A percentile compares a stretch with the other conserved stretches of the same genome.
Evolutionary conservation across 345 rosid genomes (phyloP).

Genomic region (Aethionema arabicum): DNA sequence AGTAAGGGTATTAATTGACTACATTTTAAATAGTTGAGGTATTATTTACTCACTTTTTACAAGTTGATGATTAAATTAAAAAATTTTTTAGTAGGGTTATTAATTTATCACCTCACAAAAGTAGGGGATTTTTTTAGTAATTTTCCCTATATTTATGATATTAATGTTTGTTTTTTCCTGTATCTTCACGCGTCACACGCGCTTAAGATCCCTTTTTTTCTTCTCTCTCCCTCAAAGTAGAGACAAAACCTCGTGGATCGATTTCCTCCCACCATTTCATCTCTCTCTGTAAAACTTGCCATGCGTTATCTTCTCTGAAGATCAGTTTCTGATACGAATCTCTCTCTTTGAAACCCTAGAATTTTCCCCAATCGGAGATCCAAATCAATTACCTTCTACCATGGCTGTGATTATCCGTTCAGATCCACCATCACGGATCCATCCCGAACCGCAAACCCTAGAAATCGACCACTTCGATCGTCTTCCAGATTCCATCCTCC

Average conservation of each 20-base stretch:
- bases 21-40: no score
- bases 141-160: no score
- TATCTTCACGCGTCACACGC: constrained; percentile 21
- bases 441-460: constrained; percentile 43
- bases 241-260: constrained; percentile 33
- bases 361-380: constrained; percentile 2
- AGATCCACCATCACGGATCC: constrained; percentile 60
- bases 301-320: constrained; percentile 29
- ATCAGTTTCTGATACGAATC: constrained; percentile 30
- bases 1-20: no score
- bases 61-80: no score
- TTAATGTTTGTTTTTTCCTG: background rate
- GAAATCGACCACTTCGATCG: constrained; percentile 80
- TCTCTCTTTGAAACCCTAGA: constrained; percentile 27
- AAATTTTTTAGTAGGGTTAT: no score
- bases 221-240: constrained; percentile 15
- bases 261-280: constrained; percentile 20
- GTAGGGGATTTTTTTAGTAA: no score
- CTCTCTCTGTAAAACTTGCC: constrained; percentile 21
- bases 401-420: constrained; percentile 35
- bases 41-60: no score
- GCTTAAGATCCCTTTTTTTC: background rate
- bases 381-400: background rate
- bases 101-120: no score
- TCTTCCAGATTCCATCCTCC: constrained; percentile 76